Evolutionary conservation across 73 alveolate genomes (phyloP).

Genomic region (Paramecium bursaria): DNA sequence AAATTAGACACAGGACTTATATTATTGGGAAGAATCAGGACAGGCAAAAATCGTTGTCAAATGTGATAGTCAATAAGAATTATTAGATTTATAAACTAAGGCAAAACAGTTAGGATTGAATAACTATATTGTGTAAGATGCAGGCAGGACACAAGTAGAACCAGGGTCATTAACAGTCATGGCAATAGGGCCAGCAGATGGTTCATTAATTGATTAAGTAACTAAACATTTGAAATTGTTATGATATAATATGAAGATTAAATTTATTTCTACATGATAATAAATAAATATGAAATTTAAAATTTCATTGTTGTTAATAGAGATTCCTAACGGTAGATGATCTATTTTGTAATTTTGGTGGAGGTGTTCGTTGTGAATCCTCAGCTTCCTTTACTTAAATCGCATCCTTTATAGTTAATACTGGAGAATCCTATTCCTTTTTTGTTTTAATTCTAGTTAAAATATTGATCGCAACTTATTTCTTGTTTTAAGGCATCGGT

Average conservation of each 20-base stretch:
- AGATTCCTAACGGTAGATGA: too few species aligned
- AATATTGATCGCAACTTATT: too few species aligned
- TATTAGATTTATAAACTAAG: slow-evolving; percentile 74
- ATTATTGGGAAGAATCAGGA: slow-evolving; percentile 84
- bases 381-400: background rate
- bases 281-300: background rate
- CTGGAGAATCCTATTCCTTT: too few species aligned
- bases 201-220: slow-evolving; percentile 62
- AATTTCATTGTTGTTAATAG: background rate
- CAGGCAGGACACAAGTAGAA: slow-evolving; percentile 95
- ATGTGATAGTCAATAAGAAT: slow-evolving; percentile 81
- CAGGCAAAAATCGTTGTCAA: slow-evolving; percentile 89
- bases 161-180: slow-evolving; percentile 94
- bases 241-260: slow-evolving; percentile 10
- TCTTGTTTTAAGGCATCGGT: too few species aligned
- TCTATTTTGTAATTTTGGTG: too few species aligned
- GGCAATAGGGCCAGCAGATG: slow-evolving; percentile 95
- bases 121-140: slow-evolving; percentile 91
- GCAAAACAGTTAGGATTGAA: slow-evolving; percentile 81
- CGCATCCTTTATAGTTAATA: too few species aligned
- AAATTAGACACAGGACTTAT: slow-evolving; percentile 59
- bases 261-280: too few species aligned
- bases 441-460: too few species aligned
- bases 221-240: slow-evolving; percentile 68
- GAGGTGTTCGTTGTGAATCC: background rate